Conservation (phyloP, 495 filamentous ascomycete genomes). For the Usnea hakonensis region DNA sequence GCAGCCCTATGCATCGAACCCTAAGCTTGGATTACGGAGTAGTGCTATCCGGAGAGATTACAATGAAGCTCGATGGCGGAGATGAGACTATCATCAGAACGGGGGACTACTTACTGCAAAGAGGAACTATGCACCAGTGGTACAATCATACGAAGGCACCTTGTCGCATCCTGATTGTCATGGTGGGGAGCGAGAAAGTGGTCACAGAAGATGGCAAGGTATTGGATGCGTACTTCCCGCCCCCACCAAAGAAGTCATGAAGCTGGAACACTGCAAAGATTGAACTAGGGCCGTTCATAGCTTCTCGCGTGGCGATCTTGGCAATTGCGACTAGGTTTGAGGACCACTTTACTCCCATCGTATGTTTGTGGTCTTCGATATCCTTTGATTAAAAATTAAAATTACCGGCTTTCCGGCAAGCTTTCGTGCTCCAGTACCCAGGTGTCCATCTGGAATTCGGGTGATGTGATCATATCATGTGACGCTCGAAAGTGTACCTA, state of each 20-base stretch:
- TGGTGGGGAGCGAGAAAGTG: constrained; percentile 28
- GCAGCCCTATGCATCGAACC: constrained; percentile 32
- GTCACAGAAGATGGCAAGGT: constrained; percentile 26
- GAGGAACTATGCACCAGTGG: constrained; percentile 31
- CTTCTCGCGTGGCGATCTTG: too few relatives aligned
- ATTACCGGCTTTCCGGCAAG: too few relatives aligned
- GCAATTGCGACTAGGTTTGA: too few relatives aligned
- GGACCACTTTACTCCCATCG: too few relatives aligned
- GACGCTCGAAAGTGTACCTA: too few relatives aligned
- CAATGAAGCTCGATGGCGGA: constrained; percentile 28
- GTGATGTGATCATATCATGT: too few relatives aligned
- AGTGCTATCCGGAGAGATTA: constrained; percentile 31
- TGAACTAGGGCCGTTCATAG: too few relatives aligned
- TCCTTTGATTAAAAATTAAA: too few relatives aligned
- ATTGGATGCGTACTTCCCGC: constrained; percentile 20
- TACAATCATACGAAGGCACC: constrained; percentile 28
- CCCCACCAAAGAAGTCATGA: not conserved
- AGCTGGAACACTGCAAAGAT: too few relatives aligned
- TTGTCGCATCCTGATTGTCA: constrained; percentile 28
- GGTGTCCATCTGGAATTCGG: too few relatives aligned
- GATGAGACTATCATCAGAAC: constrained; percentile 28
- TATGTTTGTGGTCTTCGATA: too few relatives aligned
- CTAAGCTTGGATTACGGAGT: constrained; percentile 30
- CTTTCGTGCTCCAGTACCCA: too few relatives aligned
- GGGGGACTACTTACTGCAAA: constrained; percentile 32